Percentiles rank a stretch among this genome's conserved stretches.
phyloP scores from a whole-genome alignment of 495 filamentous ascomycete genomes.

The Elasticomyces elasticus region DNA sequence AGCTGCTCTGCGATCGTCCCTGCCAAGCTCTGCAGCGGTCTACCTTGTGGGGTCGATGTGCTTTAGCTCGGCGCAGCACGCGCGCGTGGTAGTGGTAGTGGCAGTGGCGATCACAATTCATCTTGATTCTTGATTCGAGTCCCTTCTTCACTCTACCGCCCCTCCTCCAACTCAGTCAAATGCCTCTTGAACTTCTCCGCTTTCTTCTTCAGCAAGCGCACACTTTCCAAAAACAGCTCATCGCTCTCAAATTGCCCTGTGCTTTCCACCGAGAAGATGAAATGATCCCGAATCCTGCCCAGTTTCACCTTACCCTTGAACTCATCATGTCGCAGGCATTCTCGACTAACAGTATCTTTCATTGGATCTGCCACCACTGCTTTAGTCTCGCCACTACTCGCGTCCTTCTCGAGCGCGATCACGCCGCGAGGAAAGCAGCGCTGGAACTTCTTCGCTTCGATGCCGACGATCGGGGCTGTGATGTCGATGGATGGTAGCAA shows the following conservation, averaged over 20 bases:
- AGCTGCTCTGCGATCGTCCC: too few species aligned
- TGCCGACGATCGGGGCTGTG: slow-evolving; percentile 66
- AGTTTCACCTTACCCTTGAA: slow-evolving; percentile 93
- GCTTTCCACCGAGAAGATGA: slow-evolving; percentile 93
- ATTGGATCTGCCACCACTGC: slow-evolving; percentile 74
- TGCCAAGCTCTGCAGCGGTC: too few species aligned
- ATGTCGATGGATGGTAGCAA: slow-evolving; percentile 82
- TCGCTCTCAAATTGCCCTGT: slow-evolving; percentile 88
- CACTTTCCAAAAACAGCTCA: slow-evolving; percentile 76
- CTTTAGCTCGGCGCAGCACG: too few species aligned
- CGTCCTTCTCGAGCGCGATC: slow-evolving; percentile 66
- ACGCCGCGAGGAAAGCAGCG: slow-evolving; percentile 87
- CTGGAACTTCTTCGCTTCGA: slow-evolving; percentile 79
- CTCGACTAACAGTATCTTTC: slow-evolving; percentile 86
- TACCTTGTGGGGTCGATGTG: too few species aligned
- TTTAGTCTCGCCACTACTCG: slow-evolving; percentile 57
- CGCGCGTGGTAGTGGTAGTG: too few species aligned
- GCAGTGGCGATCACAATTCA: too few species aligned
- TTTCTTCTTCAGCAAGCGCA: slow-evolving; percentile 76
- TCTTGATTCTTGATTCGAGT: too few species aligned
- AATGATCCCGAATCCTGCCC: slow-evolving; percentile 82
- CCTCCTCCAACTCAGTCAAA: slow-evolving; percentile 47
- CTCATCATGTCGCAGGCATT: slow-evolving; percentile 83
- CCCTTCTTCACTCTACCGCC: slow-evolving; percentile 15
- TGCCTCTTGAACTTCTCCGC: slow-evolving; percentile 53